These are phyloP conservation scores for Hyphopichia homilentoma DNA, from an alignment of 805 yeast genomes.

Conservation along the genomic window DNA sequence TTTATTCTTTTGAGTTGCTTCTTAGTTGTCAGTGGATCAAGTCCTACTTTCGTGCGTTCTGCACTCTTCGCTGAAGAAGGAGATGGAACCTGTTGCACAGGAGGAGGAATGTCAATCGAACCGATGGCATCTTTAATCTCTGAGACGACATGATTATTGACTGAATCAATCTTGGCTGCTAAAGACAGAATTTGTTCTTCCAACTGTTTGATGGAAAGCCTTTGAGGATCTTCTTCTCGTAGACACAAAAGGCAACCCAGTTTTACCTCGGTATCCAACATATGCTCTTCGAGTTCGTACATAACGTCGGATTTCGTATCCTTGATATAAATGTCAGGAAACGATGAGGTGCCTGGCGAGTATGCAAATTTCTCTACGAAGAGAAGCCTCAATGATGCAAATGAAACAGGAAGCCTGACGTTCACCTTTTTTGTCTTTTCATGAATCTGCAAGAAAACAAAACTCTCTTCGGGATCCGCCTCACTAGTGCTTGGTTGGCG, in stretches of 20 bases:
- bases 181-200: slow-evolving; percentile 16
- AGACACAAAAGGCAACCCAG: slow-evolving; percentile 60
- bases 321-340: slow-evolving; percentile 75
- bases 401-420: slow-evolving; percentile 42
- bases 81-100: slow-evolving; percentile 9
- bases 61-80: slow-evolving; percentile 5
- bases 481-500: background rate
- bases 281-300: slow-evolving; percentile 76
- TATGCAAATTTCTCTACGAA: slow-evolving; percentile 88
- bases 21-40: background rate
- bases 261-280: slow-evolving; percentile 49
- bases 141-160: slow-evolving; percentile 9
- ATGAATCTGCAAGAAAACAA: slow-evolving; percentile 48
- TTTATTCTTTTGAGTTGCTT: slow-evolving; percentile 26
- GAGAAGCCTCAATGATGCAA: slow-evolving; percentile 57
- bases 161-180: slow-evolving; percentile 14
- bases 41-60: background rate
- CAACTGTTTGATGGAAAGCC: slow-evolving; percentile 13
- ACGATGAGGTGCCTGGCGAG: slow-evolving; percentile 64
- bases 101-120: slow-evolving; percentile 17
- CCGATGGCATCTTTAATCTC: slow-evolving; percentile 17
- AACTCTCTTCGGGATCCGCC: slow-evolving; percentile 4
- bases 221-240: slow-evolving; percentile 40
- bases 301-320: slow-evolving; percentile 57
- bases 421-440: slow-evolving; percentile 54